These are phyloP conservation scores for Penicillium brevicompactum DNA, from an alignment of 2,329 filamentous ascomycete species.

Conservation along the genomic window DNA sequence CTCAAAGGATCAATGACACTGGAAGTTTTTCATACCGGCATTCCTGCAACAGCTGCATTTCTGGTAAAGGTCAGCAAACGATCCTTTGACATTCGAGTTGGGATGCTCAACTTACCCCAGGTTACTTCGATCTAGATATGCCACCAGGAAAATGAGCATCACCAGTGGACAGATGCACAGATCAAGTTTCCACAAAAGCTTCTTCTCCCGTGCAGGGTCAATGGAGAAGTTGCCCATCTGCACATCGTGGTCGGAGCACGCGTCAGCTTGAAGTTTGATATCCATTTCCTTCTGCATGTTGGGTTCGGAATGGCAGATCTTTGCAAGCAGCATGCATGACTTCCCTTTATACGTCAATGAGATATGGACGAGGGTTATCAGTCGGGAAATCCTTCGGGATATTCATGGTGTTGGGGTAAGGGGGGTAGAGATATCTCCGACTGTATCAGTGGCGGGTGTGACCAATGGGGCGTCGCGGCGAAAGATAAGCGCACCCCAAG, in stretches of 20 bases:
- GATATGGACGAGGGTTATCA: neutral
- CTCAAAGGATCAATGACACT: neutral
- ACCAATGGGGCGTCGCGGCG: neutral
- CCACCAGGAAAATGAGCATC: constrained; percentile 53
- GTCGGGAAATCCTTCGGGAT: constrained; percentile 15
- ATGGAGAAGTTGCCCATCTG: constrained; percentile 25
- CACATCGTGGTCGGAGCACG: constrained; percentile 12
- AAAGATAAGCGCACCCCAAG: constrained; percentile 1
- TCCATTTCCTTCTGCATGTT: constrained; percentile 11
- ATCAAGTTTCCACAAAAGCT: constrained; percentile 47
- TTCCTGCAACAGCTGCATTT: constrained; percentile 16
- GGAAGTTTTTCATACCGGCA: constrained; percentile 9
- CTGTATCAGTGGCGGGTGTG: neutral
- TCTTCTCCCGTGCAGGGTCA: constrained; percentile 43
- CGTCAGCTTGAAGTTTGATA: constrained; percentile 7
- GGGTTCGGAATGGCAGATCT: neutral
- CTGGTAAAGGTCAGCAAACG: constrained; percentile 1
- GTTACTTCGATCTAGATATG: constrained; percentile 53
- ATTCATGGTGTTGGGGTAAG: constrained; percentile 7
- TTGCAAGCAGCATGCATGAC: neutral
- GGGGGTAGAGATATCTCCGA: constrained; percentile 3
- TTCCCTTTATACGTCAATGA: constrained; percentile 4
- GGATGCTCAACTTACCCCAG: constrained; percentile 41
- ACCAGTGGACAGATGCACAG: constrained; percentile 48
- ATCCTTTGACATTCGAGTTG: neutral